phyloP scores from a whole-genome alignment of 2,329 filamentous ascomycete genomes.

The Diaporthe aspalathi region DNA sequence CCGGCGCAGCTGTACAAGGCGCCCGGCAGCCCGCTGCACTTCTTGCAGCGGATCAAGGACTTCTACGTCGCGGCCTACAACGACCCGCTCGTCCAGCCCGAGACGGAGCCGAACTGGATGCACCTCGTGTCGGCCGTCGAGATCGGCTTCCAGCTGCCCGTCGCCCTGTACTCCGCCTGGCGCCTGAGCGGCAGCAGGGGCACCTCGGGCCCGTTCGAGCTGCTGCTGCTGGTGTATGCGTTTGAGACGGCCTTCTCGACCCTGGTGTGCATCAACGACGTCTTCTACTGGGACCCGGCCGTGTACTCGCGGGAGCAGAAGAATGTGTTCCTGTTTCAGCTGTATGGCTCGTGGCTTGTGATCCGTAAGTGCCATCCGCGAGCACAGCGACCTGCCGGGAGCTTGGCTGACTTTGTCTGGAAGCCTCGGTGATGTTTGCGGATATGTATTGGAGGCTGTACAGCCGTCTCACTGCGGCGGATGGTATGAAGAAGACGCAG shows the following conservation, averaged over 20 bases:
- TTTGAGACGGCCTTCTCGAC: constrained; percentile 64
- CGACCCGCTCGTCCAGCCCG: constrained; percentile 62
- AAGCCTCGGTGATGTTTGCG: constrained; percentile 61
- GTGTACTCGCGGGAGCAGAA: constrained; percentile 59
- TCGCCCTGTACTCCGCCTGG: constrained; percentile 59
- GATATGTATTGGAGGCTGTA: constrained; percentile 68
- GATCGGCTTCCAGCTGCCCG: constrained; percentile 61
- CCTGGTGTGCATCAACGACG: constrained; percentile 62
- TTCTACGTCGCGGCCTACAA: constrained; percentile 61
- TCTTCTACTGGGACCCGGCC: constrained; percentile 60
- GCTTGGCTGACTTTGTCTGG: not conserved
- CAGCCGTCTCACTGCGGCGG: constrained; percentile 51
- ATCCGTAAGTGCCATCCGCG: constrained; percentile 59
- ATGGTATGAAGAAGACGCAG: constrained; percentile 55
- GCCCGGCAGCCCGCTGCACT: constrained; percentile 58
- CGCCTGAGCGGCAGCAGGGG: constrained; percentile 49
- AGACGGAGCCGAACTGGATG: constrained; percentile 59
- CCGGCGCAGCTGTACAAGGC: constrained; percentile 58
- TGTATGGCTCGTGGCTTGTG: constrained; percentile 64
- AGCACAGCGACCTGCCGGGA: too few species aligned
- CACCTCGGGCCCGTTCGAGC: constrained; percentile 56
- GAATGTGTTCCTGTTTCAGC: constrained; percentile 57
- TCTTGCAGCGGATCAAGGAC: constrained; percentile 57
- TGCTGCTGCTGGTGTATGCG: constrained; percentile 63
- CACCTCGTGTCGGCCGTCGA: constrained; percentile 63